Evolutionary conservation across 495 filamentous ascomycete species (phyloP).

Genomic region (Articulospora tetracladia): DNA sequence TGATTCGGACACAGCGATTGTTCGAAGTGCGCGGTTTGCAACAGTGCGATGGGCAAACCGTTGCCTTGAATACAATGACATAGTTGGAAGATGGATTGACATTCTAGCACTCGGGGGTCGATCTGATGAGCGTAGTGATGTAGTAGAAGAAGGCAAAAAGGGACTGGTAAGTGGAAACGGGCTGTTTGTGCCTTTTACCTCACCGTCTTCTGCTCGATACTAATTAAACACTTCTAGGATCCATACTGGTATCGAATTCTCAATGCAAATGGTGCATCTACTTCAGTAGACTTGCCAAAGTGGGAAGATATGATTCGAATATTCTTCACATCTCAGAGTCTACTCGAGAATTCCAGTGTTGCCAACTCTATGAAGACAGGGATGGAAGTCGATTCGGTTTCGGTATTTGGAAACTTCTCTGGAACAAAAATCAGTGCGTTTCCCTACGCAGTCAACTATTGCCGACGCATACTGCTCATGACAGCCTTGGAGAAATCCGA

Average conservation of each 20-base stretch:
- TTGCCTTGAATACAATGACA: conserved; percentile 76
- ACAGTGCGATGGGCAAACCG: conserved; percentile 87
- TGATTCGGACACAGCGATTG: conserved; percentile 42
- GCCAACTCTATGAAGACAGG: conserved; percentile 27
- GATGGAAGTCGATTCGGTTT: conserved; percentile 30
- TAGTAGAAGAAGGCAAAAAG: conserved; percentile 85
- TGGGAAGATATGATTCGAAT: conserved; percentile 41
- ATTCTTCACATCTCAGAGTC: conserved; percentile 40
- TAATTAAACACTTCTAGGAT: conserved; percentile 20
- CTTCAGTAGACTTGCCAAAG: conserved; percentile 33
- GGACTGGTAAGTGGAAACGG: conserved; percentile 52
- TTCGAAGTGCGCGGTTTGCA: conserved; percentile 70
- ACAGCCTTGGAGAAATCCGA: conserved; percentile 57
- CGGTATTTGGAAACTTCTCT: conserved; percentile 37
- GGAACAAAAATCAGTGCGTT: conserved; percentile 49
- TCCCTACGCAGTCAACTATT: conserved; percentile 62
- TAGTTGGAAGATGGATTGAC: conserved; percentile 82
- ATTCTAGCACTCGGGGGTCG: conserved; percentile 69
- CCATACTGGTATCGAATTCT: conserved; percentile 73
- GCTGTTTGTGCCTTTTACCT: not conserved
- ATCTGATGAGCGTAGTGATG: conserved; percentile 66
- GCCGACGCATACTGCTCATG: conserved; percentile 68
- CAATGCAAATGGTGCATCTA: conserved; percentile 40
- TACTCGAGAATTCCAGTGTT: conserved; percentile 22
- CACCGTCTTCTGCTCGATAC: not conserved